phyloP scores from a whole-genome alignment of 2,329 filamentous ascomycete species.

The Niveomyces coronatus region DNA sequence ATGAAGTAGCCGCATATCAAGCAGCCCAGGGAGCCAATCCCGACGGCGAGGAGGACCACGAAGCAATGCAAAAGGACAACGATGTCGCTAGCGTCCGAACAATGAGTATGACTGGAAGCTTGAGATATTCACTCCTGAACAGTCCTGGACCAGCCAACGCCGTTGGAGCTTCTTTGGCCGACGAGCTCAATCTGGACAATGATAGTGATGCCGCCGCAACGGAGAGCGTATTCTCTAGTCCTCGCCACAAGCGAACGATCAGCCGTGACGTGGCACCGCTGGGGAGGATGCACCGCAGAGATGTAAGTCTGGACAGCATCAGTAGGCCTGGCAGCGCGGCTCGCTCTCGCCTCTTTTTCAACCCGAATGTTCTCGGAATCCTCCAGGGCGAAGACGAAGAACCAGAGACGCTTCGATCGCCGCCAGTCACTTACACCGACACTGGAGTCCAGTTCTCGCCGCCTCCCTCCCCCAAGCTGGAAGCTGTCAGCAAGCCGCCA shows the following conservation, averaged over 20 bases:
- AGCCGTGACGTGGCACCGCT: conserved; percentile 46
- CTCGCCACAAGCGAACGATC: conserved; percentile 39
- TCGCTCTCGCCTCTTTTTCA: conserved; percentile 42
- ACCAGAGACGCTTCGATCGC: conserved; percentile 17
- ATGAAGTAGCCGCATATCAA: conserved; percentile 70
- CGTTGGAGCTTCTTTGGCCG: conserved; percentile 70
- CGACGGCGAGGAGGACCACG: conserved; percentile 45
- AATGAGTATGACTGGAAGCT: conserved; percentile 61
- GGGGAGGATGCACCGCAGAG: conserved; percentile 39
- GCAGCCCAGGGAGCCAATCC: conserved; percentile 36
- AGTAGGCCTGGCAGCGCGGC: conserved; percentile 44
- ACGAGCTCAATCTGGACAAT: conserved; percentile 82
- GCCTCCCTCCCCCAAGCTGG: conserved; percentile 57
- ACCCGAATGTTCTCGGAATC: conserved; percentile 44
- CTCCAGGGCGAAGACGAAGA: conserved; percentile 46
- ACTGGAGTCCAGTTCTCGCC: conserved; percentile 74
- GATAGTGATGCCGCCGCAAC: conserved; percentile 66
- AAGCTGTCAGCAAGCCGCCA: conserved; percentile 28
- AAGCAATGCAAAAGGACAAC: conserved; percentile 52
- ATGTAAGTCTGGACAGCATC: conserved; percentile 49
- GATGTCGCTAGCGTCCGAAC: conserved; percentile 64
- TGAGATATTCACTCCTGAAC: conserved; percentile 62
- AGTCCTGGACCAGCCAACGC: conserved; percentile 43
- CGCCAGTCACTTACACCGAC: conserved; percentile 50
- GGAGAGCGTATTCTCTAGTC: conserved; percentile 47